Percentiles rank a stretch among this genome's conserved stretches.
These are phyloP conservation scores for Malus sylvestris DNA, from an alignment of 306 rosid species.

Conservation along the genomic window DNA sequence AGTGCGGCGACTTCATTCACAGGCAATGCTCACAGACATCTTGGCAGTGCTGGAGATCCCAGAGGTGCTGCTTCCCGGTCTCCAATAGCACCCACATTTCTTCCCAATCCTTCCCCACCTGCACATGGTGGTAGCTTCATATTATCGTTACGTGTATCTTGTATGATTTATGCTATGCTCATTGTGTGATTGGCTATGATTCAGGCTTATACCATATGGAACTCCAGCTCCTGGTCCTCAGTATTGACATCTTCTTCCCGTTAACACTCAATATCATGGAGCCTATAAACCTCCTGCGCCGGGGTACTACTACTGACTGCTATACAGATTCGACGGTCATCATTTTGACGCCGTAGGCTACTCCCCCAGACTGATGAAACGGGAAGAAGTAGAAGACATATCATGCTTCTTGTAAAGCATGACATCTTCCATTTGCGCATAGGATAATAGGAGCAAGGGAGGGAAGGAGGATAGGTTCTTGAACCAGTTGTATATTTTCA, in stretches of 20 bases:
- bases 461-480: not conserved
- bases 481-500: not conserved
- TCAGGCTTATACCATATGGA: conserved; percentile 37
- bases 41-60: not conserved
- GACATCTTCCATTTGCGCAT: not conserved
- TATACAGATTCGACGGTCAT: conserved; percentile 3
- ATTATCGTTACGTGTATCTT: not conserved
- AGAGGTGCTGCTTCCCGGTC: not conserved
- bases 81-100: not conserved
- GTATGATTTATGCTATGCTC: not conserved
- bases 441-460: not conserved
- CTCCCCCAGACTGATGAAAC: not conserved
- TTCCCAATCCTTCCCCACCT: not conserved
- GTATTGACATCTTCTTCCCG: conserved; percentile 13
- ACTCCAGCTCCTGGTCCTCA: conserved; percentile 24
- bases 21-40: not conserved
- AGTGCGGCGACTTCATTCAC: not conserved
- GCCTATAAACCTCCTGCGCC: conserved; percentile 19
- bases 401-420: not conserved
- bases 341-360: not conserved
- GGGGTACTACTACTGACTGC: conserved; percentile 15
- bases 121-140: conserved; percentile 1
- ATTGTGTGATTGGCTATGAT: conserved; percentile 5
- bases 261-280: conserved; percentile 14
- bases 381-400: not conserved